phyloP scores from a whole-genome alignment of 345 rosid species.

The Dovyalis caffra region DNA sequence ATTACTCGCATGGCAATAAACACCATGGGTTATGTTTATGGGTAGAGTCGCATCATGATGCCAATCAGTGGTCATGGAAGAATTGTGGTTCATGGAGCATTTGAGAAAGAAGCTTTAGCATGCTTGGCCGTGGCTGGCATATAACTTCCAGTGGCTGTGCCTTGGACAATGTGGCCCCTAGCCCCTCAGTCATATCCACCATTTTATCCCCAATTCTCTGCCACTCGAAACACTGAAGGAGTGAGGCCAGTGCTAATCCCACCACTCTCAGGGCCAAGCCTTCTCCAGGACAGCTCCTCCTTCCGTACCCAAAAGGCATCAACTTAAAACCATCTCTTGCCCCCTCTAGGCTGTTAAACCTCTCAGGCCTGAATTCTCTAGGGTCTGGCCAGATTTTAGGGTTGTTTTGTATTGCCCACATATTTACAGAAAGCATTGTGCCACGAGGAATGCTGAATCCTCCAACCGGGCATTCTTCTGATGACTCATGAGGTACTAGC shows the following conservation, averaged over 20 bases:
- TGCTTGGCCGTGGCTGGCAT: slow-evolving; percentile 29
- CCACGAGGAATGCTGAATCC: slow-evolving; percentile 29
- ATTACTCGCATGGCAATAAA: too few relatives aligned
- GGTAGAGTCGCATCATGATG: too few relatives aligned
- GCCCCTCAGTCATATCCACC: slow-evolving; percentile 36
- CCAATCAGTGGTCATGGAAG: too few relatives aligned
- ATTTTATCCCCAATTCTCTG: not conserved
- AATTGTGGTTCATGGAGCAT: too few relatives aligned
- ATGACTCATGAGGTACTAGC: slow-evolving; percentile 30
- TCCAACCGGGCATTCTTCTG: slow-evolving; percentile 26
- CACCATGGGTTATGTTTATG: too few relatives aligned
- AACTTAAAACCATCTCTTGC: slow-evolving; percentile 2
- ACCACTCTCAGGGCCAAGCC: slow-evolving; percentile 21
- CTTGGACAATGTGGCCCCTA: slow-evolving; percentile 31
- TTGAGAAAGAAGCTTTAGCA: slow-evolving; percentile 23
- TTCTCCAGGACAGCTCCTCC: slow-evolving; percentile 35
- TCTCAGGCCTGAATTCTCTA: slow-evolving; percentile 31
- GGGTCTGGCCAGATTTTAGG: slow-evolving; percentile 28
- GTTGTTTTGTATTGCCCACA: slow-evolving; percentile 26
- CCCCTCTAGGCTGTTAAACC: slow-evolving; percentile 7
- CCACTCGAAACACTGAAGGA: slow-evolving; percentile 34
- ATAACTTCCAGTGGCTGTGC: slow-evolving; percentile 20
- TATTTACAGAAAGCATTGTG: slow-evolving; percentile 20
- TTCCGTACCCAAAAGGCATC: slow-evolving; percentile 30
- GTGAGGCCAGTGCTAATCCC: slow-evolving; percentile 23